Evolutionary conservation across 2,329 filamentous ascomycete genomes (phyloP).

Genomic region (Fusarium domesticum): DNA sequence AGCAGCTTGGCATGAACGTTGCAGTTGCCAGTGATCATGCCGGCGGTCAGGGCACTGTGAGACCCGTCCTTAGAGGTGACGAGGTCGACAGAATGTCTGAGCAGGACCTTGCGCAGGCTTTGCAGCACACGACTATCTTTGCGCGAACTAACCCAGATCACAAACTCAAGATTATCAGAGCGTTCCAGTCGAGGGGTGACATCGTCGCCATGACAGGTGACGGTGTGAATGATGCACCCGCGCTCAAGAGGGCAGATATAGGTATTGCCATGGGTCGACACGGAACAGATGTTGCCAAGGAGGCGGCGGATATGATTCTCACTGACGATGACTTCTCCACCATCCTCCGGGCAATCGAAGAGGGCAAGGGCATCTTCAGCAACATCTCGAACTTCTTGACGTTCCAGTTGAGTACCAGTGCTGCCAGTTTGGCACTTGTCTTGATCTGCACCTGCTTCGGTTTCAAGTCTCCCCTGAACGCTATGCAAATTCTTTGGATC

Average conservation of each 20-base stretch:
- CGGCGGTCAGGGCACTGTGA: conserved; percentile 57
- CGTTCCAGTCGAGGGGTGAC: conserved; percentile 86
- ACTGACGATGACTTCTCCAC: conserved; percentile 88
- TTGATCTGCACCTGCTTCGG: conserved; percentile 89
- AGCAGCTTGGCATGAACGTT: conserved; percentile 91
- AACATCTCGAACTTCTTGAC: conserved; percentile 99
- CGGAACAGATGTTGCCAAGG: conserved; percentile 96
- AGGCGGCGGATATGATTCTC: conserved; percentile 89
- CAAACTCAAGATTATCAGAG: conserved; percentile 94
- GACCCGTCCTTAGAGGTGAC: conserved; percentile 77
- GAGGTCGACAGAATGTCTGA: conserved; percentile 93
- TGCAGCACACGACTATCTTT: conserved; percentile 88
- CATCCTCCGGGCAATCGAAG: conserved; percentile 92
- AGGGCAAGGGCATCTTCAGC: conserved; percentile 99
- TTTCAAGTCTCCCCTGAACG: conserved; percentile 92
- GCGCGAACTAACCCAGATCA: conserved; percentile 95
- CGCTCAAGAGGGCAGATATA: conserved; percentile 95
- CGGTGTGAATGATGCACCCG: conserved; percentile 95
- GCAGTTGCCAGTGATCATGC: conserved; percentile 51
- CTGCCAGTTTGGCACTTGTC: conserved; percentile 86
- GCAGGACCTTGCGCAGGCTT: conserved; percentile 76
- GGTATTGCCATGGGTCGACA: conserved; percentile 95
- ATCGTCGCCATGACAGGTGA: conserved; percentile 99
- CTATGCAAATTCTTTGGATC: conserved; percentile 99
- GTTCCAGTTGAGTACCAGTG: conserved; percentile 96